These are phyloP conservation scores for Mangifera indica DNA, from an alignment of 345 rosid species.

Conservation along the genomic window DNA sequence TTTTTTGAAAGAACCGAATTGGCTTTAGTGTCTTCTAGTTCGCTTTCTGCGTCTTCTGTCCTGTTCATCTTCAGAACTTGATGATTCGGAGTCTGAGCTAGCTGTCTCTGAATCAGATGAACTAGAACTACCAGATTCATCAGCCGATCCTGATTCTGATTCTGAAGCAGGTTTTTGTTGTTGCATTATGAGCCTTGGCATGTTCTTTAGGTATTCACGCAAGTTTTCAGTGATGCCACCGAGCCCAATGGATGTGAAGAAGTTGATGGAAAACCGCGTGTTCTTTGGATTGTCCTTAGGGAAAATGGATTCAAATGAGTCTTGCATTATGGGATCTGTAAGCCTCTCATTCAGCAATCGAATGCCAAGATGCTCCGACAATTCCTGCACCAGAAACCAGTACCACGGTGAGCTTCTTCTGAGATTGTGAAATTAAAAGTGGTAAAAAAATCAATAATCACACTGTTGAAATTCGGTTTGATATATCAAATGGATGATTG, in stretches of 20 bases:
- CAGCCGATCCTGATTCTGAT: conserved; percentile 32
- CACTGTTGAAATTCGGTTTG: not conserved
- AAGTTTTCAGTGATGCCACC: conserved; percentile 95
- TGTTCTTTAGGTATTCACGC: conserved; percentile 86
- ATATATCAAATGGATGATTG: not conserved
- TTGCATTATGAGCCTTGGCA: conserved; percentile 95
- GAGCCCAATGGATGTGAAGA: conserved; percentile 93
- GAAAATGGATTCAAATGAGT: conserved; percentile 79
- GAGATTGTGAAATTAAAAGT: not conserved
- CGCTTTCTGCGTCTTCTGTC: conserved; percentile 36
- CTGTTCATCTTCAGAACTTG: conserved; percentile 41
- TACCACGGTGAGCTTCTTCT: conserved; percentile 2
- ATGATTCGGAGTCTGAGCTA: conserved; percentile 21
- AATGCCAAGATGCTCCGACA: conserved; percentile 89
- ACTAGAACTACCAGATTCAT: conserved; percentile 33
- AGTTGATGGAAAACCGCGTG: conserved; percentile 82
- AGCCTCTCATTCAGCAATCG: conserved; percentile 76
- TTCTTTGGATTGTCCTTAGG: conserved; percentile 93
- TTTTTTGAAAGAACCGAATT: not conserved
- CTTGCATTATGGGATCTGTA: conserved; percentile 65
- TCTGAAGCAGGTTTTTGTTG: conserved; percentile 56
- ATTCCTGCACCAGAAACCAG: conserved; percentile 54
- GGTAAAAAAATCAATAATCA: not conserved
- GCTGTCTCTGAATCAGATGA: conserved; percentile 51
- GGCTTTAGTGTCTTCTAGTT: conserved; percentile 31